Conservation (phyloP, 441 rosid genomes). For the Cnidoscolus chayamansa region DNA sequence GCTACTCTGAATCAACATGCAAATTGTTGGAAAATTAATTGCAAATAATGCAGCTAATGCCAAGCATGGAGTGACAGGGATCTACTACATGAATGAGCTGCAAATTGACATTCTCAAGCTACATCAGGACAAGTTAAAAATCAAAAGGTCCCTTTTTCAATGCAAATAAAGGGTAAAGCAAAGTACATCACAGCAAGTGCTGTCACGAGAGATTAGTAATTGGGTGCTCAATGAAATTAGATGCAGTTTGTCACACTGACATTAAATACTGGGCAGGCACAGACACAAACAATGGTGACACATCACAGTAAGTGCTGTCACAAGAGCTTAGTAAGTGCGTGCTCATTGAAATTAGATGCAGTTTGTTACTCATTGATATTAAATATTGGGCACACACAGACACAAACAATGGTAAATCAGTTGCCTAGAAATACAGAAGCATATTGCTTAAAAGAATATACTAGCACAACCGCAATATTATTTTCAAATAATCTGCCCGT, state of each 20-base stretch:
- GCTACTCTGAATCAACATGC: background rate
- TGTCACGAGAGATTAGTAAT: too few species aligned
- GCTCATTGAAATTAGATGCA: background rate
- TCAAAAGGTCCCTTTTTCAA: too few species aligned
- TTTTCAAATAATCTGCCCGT: background rate
- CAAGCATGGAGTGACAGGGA: background rate
- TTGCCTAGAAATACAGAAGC: background rate
- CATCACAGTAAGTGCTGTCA: background rate
- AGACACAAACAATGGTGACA: too few species aligned
- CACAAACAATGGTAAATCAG: background rate
- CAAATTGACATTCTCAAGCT: background rate
- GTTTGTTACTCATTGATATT: background rate
- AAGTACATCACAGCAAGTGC: background rate
- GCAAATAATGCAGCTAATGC: background rate
- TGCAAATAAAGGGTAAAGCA: background rate
- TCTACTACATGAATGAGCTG: background rate
- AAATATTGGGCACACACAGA: background rate
- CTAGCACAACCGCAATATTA: background rate
- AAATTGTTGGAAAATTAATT: background rate
- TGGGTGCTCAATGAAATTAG: too few species aligned
- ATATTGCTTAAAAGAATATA: conserved; percentile 4
- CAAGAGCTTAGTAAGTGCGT: conserved; percentile 25
- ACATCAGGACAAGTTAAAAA: background rate
- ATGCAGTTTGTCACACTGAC: too few species aligned
- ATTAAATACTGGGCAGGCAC: too few species aligned